Evolutionary conservation across 768 basidiomycete species (phyloP), one percentile per base, ranked within the genome.

Genomic region (Boletales sp.): DNA sequence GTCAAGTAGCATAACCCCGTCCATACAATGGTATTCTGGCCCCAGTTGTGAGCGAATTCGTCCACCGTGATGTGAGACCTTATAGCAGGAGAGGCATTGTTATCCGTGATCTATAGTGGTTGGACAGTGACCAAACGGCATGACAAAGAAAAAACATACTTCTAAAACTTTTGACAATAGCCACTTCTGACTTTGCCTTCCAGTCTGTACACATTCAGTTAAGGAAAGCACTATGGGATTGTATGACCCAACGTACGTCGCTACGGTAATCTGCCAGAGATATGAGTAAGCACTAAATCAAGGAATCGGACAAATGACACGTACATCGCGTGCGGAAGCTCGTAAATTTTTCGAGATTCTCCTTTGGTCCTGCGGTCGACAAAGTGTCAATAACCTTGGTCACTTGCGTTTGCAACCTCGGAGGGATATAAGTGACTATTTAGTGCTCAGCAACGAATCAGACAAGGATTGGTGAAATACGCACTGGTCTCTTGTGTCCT

Each of bases 41-140:
- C 85, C 93, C 92, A 94, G 3, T 81, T 70, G 65, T 94, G 91
- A 43, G 71, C 49, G 58, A 93, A 92, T 66, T 91, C 90, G 21
- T 74, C 70, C 50, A 92, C 67, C 7, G 78, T 77, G 58, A 95
- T 88, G 14, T 66, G 57, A 41, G 76, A 60, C 40, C 71, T 77
- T 43, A 92, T 69, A 31, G 75, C 72, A 37, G 80, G 64, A 5
- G 83, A 77, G 13, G 83, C 87, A 51, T 72, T 80, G 57, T 84
- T 64, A 34, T 69, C 57, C 3, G 90, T 92, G 53, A 86, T 80
- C 87, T 90, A 45, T 56, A 12, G 42, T 21, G 15, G 34, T 44
- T 40, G 38, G 31, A 21, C 15, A 45, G 56, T 49, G 41, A 50
- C 21, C 40, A 13, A 13, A 10, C 14, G 46, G 50, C 40, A 35